Base-by-base conservation (phyloP, 2,329 filamentous ascomycete species). In the Diplodia intermedia region DNA sequence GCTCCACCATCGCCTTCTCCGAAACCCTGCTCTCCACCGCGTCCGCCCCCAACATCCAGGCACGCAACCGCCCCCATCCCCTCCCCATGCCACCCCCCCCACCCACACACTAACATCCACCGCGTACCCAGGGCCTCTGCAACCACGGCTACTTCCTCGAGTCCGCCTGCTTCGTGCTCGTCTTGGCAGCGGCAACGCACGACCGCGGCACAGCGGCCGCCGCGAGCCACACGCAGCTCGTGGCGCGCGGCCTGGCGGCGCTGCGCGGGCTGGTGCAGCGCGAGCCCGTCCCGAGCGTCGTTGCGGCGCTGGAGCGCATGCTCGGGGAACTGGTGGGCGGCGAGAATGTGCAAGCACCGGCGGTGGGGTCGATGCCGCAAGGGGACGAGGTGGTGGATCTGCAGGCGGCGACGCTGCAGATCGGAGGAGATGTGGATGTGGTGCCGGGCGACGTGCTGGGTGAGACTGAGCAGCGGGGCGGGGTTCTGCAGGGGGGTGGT, bases 101-200 rank as follows among this genome's bases (percentile, higher is more conserved):
- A n/a, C n/a, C n/a, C n/a, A n/a, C n/a, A n/a, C n/a, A n/a, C n/a
- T n/a, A n/a, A n/a, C n/a, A n/a, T n/a, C n/a, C n/a, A n/a, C n/a
- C n/a, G n/a, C n/a, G n/a, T n/a, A n/a, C n/a, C n/a, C n/a, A 23
- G 49, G 50, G 49, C 15, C 33, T 65, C 33, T 65, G 50, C 50
- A 65, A 65, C 50, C 50, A 65, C 47, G 62, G 49, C 4, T 65
- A 52, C 15, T 65, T 65, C 4, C 52, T 65, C 9, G 62, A 65
- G 26, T 55, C 18, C 49, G 62, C 62, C 9, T 65, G 62, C 50
- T 65, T 65, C 50, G 62, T 65, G 0, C 62, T 65, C 33, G 50
- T 65, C 1, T 20, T 65, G 0, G 62, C 62, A 0, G 50, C 62
- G 0, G 50, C 62, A 1, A 23, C 29, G 4, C 62, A 65, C 9